Conservation (phyloP, 352 stramenopile genomes). For the Plasmopara halstedii region DNA sequence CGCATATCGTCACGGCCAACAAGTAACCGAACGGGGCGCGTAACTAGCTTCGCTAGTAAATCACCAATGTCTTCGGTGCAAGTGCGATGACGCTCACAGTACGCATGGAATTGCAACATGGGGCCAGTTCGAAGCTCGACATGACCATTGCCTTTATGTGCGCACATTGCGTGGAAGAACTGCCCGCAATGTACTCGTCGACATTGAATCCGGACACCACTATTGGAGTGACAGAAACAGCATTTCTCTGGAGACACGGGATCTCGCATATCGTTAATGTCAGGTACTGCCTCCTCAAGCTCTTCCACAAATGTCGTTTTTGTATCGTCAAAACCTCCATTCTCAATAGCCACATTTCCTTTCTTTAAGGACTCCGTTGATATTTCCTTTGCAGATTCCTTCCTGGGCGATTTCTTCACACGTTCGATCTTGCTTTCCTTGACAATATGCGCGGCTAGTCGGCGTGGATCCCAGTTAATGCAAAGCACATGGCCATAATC, state of each 20-base stretch:
- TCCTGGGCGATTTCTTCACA: constrained; percentile 11
- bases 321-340: constrained; percentile 6
- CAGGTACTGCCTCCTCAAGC: constrained; percentile 3
- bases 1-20: constrained; percentile 44
- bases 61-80: constrained; percentile 30
- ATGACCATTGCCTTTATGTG: constrained; percentile 30
- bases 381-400: constrained; percentile 8
- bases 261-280: constrained; percentile 7
- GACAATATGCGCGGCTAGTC: constrained; percentile 16
- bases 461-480: constrained; percentile 39
- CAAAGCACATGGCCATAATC: constrained; percentile 41
- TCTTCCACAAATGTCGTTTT: constrained; percentile 6
- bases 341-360: not conserved
- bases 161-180: constrained; percentile 68
- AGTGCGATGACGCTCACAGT: constrained; percentile 54
- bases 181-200: constrained; percentile 36
- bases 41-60: constrained; percentile 46
- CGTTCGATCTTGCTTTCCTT: constrained; percentile 18
- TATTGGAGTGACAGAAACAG: constrained; percentile 37
- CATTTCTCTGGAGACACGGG: constrained; percentile 21
- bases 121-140: constrained; percentile 26
- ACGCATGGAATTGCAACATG: constrained; percentile 50
- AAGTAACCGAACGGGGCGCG: constrained; percentile 38
- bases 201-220: constrained; percentile 51
- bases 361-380: not conserved